A percentile compares a stretch with the other conserved stretches of the same genome.
phyloP scores from a whole-genome alignment of 1,284 basidiomycete genomes.

The Pseudozyma sp. region DNA sequence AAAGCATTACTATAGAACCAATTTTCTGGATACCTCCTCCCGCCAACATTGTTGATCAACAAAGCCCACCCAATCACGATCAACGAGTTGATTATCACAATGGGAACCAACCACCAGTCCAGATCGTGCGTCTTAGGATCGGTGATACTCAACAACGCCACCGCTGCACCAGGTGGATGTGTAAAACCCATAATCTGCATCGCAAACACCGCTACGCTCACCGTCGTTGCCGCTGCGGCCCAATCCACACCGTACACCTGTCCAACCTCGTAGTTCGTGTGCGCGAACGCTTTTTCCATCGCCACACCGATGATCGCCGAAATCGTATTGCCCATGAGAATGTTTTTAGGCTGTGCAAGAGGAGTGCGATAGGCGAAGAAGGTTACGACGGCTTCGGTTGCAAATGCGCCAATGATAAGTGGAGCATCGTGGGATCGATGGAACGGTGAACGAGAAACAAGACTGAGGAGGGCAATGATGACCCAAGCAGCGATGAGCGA shows the following conservation, averaged over 20 bases:
- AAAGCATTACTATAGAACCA: slow-evolving; percentile 42
- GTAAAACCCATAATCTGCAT: slow-evolving; percentile 62
- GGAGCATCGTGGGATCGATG: slow-evolving; percentile 39
- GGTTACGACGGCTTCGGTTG: slow-evolving; percentile 60
- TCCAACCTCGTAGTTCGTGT: slow-evolving; percentile 42
- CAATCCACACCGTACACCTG: slow-evolving; percentile 48
- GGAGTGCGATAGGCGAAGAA: slow-evolving; percentile 53
- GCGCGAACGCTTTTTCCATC: slow-evolving; percentile 47
- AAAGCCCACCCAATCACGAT: slow-evolving; percentile 63
- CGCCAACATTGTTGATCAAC: slow-evolving; percentile 59
- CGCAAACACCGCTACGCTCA: slow-evolving; percentile 40
- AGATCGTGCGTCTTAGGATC: slow-evolving; percentile 31
- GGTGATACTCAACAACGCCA: slow-evolving; percentile 52
- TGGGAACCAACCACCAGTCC: slow-evolving; percentile 50
- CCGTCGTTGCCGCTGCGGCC: slow-evolving; percentile 39
- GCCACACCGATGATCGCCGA: slow-evolving; percentile 54
- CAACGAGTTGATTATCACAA: slow-evolving; percentile 24
- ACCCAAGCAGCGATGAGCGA: slow-evolving; percentile 40
- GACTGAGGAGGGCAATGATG: slow-evolving; percentile 25
- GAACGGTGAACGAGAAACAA: slow-evolving; percentile 33
- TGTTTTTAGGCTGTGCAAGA: slow-evolving; percentile 58
- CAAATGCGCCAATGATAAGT: slow-evolving; percentile 51
- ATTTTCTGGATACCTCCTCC: slow-evolving; percentile 45
- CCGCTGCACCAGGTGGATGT: slow-evolving; percentile 61
- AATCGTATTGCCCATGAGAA: slow-evolving; percentile 59